These are phyloP conservation scores for Triticum timopheevii DNA, from an alignment of 176 grass and related monocot genomes.

Conservation along the genomic window DNA sequence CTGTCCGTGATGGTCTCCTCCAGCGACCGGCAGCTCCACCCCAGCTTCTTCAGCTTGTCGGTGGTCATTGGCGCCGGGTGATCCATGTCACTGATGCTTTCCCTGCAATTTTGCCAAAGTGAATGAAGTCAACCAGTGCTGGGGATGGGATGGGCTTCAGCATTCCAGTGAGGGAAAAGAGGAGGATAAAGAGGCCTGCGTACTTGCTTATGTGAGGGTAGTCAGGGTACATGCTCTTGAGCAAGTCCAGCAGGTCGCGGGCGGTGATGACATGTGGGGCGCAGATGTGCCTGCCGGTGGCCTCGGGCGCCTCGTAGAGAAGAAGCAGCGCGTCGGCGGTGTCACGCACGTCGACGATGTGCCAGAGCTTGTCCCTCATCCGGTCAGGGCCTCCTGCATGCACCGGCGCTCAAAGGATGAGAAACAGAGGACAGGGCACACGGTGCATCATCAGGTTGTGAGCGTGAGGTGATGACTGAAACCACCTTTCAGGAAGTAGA, in stretches of 20 bases:
- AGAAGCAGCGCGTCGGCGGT: slow-evolving; percentile 27
- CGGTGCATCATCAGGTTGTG: background rate
- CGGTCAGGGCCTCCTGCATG: slow-evolving; percentile 26
- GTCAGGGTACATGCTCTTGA: slow-evolving; percentile 39
- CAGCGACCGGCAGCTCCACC: slow-evolving; percentile 45
- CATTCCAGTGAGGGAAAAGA: background rate
- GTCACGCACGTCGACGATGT: slow-evolving; percentile 45
- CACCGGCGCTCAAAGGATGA: background rate
- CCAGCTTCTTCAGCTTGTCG: slow-evolving; percentile 45
- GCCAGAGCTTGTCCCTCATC: slow-evolving; percentile 29
- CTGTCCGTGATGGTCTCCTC: slow-evolving; percentile 35
- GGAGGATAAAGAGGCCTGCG: background rate
- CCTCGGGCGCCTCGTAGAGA: slow-evolving; percentile 15
- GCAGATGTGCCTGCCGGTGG: slow-evolving; percentile 42
- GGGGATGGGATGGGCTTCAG: background rate
- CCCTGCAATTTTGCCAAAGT: background rate
- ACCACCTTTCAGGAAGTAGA: slow-evolving; percentile 42
- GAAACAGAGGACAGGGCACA: background rate
- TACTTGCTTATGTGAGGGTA: slow-evolving; percentile 34
- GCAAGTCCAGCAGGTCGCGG: slow-evolving; percentile 16
- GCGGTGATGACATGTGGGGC: slow-evolving; percentile 22
- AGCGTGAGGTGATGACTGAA: background rate
- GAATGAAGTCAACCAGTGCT: background rate
- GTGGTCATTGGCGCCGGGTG: slow-evolving; percentile 15
- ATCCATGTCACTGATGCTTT: slow-evolving; percentile 25